A percentile compares a stretch with the other conserved stretches of the same genome.
These are phyloP conservation scores for Epichloe hybrida DNA, from an alignment of 2,329 filamentous ascomycete species.

Conservation along the genomic window DNA sequence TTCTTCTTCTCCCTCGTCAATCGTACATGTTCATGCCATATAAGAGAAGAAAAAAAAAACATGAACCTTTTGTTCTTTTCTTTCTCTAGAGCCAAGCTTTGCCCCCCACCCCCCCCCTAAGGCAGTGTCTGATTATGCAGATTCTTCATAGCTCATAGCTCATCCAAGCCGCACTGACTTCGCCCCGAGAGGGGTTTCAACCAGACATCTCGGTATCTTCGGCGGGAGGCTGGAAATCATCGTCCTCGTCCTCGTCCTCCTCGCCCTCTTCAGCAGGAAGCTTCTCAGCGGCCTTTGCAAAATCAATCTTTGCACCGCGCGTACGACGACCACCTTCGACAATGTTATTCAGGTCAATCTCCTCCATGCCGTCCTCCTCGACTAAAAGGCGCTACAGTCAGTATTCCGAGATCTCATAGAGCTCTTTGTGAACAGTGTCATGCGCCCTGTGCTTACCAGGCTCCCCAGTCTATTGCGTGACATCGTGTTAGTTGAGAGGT, in stretches of 20 bases:
- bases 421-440: background rate
- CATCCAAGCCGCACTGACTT: background rate
- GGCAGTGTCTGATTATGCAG: background rate
- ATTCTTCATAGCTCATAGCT: background rate
- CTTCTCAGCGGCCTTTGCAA: constrained; percentile 76
- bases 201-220: constrained; percentile 56
- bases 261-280: constrained; percentile 39
- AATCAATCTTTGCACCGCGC: constrained; percentile 86
- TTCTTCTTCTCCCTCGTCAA: background rate
- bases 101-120: too few species aligned
- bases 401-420: background rate
- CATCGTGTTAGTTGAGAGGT: constrained; percentile 11
- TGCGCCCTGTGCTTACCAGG: constrained; percentile 13
- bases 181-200: constrained; percentile 9
- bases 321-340: constrained; percentile 68
- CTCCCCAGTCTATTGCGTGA: constrained; percentile 13
- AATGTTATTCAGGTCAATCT: constrained; percentile 85
- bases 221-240: constrained; percentile 51
- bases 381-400: constrained; percentile 4
- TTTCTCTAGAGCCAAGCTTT: background rate
- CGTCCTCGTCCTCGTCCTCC: constrained; percentile 70
- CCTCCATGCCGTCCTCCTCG: constrained; percentile 73
- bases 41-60: background rate
- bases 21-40: background rate
- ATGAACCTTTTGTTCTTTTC: background rate